Conservation (phyloP, 2,329 filamentous ascomycete species). For the Beauveria australis region DNA sequence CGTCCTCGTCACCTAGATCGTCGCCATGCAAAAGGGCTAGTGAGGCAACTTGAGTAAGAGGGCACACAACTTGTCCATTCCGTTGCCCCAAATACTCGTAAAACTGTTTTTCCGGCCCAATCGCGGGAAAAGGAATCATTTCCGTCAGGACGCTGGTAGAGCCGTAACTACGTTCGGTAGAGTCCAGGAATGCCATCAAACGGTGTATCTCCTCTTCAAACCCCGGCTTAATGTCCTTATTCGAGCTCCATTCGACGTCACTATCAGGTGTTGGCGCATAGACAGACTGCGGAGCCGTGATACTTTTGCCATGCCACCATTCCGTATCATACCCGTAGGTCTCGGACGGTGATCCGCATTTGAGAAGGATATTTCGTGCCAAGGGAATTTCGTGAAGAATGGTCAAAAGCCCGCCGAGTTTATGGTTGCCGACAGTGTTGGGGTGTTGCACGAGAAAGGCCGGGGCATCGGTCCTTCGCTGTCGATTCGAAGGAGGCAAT, state of each 20-base stretch:
- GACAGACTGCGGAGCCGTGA: constrained; percentile 26
- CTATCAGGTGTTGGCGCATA: constrained; percentile 20
- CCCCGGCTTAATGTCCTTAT: constrained; percentile 23
- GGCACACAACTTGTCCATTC: constrained; percentile 19
- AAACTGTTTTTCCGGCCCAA: constrained; percentile 33
- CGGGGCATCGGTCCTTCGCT: constrained; percentile 33
- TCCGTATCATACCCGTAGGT: constrained; percentile 48
- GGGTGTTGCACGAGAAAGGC: constrained; percentile 40
- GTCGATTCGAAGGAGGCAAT: constrained; percentile 33
- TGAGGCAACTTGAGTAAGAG: constrained; percentile 26
- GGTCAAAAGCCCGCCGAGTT: constrained; percentile 46
- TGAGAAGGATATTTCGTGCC: constrained; percentile 46
- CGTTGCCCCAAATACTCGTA: constrained; percentile 33
- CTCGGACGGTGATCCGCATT: constrained; percentile 29
- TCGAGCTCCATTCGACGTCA: constrained; percentile 23
- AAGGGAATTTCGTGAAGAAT: constrained; percentile 54
- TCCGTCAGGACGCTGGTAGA: constrained; percentile 41
- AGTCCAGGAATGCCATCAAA: constrained; percentile 55
- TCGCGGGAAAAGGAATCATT: constrained; percentile 24
- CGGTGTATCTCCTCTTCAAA: constrained; percentile 51
- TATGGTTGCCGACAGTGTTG: constrained; percentile 27
- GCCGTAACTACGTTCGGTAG: constrained; percentile 51
- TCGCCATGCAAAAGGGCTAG: constrained; percentile 23
- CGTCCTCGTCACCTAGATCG: constrained; percentile 25
- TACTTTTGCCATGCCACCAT: constrained; percentile 54